A percentile compares a stretch with the other conserved stretches of the same genome.
Evolutionary conservation across 805 yeast species (phyloP).

Genomic region (Monosporozyma aquatica): DNA sequence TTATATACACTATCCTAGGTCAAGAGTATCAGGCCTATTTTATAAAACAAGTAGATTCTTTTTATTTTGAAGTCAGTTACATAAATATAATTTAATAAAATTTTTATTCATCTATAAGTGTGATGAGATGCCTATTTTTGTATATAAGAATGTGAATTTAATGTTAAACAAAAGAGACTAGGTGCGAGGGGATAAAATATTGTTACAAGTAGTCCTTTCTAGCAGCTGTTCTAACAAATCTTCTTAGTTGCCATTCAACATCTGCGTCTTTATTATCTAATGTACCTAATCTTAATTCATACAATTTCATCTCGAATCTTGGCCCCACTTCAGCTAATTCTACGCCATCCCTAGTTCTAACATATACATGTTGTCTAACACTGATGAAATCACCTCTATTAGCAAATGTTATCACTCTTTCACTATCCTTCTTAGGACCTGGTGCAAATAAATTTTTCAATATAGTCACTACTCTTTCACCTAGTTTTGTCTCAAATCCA

Average conservation of each 20-base stretch:
- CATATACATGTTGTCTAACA: slow-evolving; percentile 92
- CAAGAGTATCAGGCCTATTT: too few relatives aligned
- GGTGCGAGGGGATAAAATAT: too few relatives aligned
- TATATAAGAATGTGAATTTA: slow-evolving; percentile 1
- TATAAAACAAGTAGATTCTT: too few relatives aligned
- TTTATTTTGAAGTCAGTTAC: too few relatives aligned
- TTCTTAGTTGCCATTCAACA: slow-evolving; percentile 90
- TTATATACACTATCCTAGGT: too few relatives aligned
- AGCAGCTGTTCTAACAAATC: slow-evolving; percentile 91
- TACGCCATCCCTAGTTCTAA: slow-evolving; percentile 76
- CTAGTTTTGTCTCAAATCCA: slow-evolving; percentile 72
- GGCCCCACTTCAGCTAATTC: slow-evolving; percentile 97
- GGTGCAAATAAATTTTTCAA: slow-evolving; percentile 91
- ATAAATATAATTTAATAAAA: too few relatives aligned
- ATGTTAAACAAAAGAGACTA: too few relatives aligned
- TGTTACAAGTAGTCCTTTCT: slow-evolving; percentile 70
- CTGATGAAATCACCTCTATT: slow-evolving; percentile 87
- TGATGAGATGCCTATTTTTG: not conserved
- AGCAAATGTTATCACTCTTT: slow-evolving; percentile 87
- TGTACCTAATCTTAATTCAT: slow-evolving; percentile 81
- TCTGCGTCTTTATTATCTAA: slow-evolving; percentile 94
- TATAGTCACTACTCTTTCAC: slow-evolving; percentile 70
- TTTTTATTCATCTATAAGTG: too few relatives aligned
- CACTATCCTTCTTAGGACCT: slow-evolving; percentile 84
- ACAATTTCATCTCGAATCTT: slow-evolving; percentile 93